Percentiles rank a stretch among this genome's conserved stretches.
These are phyloP conservation scores for Neonectria sp. DNA, from an alignment of 2,329 filamentous ascomycete species.

Conservation along the genomic window DNA sequence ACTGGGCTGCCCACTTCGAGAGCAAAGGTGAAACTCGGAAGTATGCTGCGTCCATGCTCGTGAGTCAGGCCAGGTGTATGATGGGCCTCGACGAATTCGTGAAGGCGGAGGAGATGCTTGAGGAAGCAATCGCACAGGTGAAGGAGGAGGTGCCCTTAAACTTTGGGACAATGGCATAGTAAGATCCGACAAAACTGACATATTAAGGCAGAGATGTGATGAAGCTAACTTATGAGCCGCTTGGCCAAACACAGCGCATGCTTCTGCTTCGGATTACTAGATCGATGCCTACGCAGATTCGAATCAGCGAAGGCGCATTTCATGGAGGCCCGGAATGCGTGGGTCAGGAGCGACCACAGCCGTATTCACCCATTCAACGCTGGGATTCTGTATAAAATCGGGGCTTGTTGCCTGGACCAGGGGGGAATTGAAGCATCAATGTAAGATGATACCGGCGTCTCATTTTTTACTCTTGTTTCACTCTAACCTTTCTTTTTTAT, in stretches of 20 bases:
- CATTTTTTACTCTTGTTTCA: not conserved
- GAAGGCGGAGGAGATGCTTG: not conserved
- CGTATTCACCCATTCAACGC: conserved; percentile 22
- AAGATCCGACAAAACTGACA: not conserved
- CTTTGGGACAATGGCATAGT: not conserved
- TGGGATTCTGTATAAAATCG: conserved; percentile 28
- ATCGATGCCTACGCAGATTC: conserved; percentile 8
- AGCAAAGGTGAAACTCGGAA: not conserved
- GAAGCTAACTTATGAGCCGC: no score
- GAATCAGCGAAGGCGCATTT: conserved; percentile 23
- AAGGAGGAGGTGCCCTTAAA: not conserved
- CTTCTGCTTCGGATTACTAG: conserved; percentile 23
- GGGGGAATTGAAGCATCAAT: conserved; percentile 30
- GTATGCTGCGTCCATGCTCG: not conserved
- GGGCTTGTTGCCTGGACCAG: conserved; percentile 20
- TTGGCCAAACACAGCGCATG: conserved; percentile 13
- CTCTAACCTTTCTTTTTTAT: not conserved
- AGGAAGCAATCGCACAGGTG: not conserved
- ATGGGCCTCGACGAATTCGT: not conserved
- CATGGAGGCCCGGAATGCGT: conserved; percentile 30
- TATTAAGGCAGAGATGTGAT: no score
- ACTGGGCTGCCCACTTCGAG: not conserved
- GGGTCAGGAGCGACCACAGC: conserved; percentile 20
- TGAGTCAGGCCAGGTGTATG: not conserved
- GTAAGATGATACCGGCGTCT: not conserved